Conservation (phyloP, 176 grass and related monocot genomes). For the Zizania latifolia region DNA sequence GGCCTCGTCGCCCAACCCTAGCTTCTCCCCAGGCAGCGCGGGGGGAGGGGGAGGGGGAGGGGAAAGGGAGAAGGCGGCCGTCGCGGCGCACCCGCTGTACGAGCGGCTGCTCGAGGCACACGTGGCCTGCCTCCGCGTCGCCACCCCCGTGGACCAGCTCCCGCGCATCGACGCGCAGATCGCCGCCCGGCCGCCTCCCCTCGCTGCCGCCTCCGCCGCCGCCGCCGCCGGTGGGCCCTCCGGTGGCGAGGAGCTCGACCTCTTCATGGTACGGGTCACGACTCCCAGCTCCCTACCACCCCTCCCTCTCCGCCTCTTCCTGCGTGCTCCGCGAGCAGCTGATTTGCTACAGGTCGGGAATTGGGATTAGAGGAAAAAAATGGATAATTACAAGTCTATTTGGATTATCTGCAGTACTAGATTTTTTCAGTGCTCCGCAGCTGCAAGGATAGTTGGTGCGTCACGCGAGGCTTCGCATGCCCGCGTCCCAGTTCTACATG, state of each 20-base stretch:
- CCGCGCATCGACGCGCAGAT: slow-evolving; percentile 91
- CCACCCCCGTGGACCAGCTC: slow-evolving; percentile 95
- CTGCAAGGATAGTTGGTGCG: neutral
- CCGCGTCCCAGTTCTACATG: neutral
- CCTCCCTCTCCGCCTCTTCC: neutral
- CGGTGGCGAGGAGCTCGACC: slow-evolving; percentile 77
- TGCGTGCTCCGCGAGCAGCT: neutral
- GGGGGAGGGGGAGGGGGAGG: neutral
- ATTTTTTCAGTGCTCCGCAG: neutral
- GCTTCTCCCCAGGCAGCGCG: slow-evolving; percentile 33
- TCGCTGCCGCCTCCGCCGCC: slow-evolving; percentile 46
- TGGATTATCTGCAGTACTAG: neutral
- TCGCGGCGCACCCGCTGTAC: slow-evolving; percentile 84
- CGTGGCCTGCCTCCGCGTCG: slow-evolving; percentile 85
- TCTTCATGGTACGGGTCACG: slow-evolving; percentile 78
- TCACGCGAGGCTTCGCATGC: neutral
- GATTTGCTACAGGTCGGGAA: neutral
- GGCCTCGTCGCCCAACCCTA: slow-evolving; percentile 47
- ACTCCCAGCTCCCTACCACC: too few relatives aligned
- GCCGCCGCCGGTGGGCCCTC: slow-evolving; percentile 20
- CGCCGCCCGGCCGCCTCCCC: slow-evolving; percentile 49
- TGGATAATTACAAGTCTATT: neutral
- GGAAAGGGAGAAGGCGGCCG: slow-evolving; percentile 69
- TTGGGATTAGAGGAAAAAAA: neutral
- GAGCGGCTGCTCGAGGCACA: slow-evolving; percentile 86